phyloP scores from a whole-genome alignment of 306 rosid species.

The Pachyrhizus erosus region DNA sequence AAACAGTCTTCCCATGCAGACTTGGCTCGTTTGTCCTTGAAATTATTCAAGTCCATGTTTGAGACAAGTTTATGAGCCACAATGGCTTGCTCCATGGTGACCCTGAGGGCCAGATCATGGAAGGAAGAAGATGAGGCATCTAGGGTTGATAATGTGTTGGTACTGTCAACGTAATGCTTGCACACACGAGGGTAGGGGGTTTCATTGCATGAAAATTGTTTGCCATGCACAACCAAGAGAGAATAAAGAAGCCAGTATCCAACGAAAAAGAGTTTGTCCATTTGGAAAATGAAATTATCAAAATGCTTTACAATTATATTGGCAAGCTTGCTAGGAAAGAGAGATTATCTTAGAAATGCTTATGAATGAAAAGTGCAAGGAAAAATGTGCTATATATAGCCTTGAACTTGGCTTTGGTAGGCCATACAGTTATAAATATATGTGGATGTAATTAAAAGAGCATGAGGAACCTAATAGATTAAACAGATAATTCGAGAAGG shows the following conservation, averaged over 20 bases:
- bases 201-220: constrained; percentile 62
- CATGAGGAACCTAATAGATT: not conserved
- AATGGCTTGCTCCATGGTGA: constrained; percentile 72
- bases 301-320: not conserved
- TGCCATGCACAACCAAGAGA: constrained; percentile 49
- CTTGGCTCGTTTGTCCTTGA: constrained; percentile 50
- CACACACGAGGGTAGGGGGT: constrained; percentile 79
- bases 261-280: constrained; percentile 48
- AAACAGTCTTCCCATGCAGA: constrained; percentile 76
- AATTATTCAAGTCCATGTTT: constrained; percentile 49
- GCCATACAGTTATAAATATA: constrained; percentile 18
- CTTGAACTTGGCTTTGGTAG: constrained; percentile 37
- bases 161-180: constrained; percentile 47
- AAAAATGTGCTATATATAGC: constrained; percentile 54
- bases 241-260: constrained; percentile 39
- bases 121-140: constrained; percentile 41
- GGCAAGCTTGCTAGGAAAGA: not conserved
- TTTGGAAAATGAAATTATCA: constrained; percentile 8
- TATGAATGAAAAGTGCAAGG: constrained; percentile 34
- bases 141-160: constrained; percentile 51
- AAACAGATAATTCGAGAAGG: no score
- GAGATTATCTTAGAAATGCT: constrained; percentile 24
- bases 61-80: constrained; percentile 62
- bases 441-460: constrained; percentile 32
- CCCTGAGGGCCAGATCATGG: constrained; percentile 56